Conservation (phyloP, 1,139 yeast species). For the Hemisphaericaspora xylanilytica region DNA sequence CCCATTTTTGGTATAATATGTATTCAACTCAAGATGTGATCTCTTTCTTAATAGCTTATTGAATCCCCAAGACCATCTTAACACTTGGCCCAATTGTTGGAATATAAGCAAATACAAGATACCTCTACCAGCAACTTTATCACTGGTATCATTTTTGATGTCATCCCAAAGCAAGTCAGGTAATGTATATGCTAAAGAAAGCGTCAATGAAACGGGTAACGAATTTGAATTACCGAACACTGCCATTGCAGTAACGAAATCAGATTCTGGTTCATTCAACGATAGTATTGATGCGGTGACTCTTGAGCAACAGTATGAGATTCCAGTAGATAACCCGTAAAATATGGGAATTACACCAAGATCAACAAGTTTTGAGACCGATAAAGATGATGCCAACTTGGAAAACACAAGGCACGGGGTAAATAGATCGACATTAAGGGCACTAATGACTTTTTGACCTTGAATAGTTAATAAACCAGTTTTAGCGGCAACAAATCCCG, state of each 20-base stretch:
- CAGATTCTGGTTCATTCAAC: constrained; percentile 63
- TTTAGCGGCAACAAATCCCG: constrained; percentile 70
- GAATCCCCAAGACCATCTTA: constrained; percentile 93
- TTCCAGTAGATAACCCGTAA: constrained; percentile 61
- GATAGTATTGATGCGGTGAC: constrained; percentile 45
- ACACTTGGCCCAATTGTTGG: constrained; percentile 81
- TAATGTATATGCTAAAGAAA: constrained; percentile 67
- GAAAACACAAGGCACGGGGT: constrained; percentile 83
- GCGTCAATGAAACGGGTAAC: constrained; percentile 73
- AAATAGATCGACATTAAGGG: constrained; percentile 72
- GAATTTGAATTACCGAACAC: constrained; percentile 84
- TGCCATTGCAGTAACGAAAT: constrained; percentile 86
- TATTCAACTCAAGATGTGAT: constrained; percentile 38
- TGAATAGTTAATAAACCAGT: constrained; percentile 55
- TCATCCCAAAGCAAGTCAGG: constrained; percentile 78
- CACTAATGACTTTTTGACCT: constrained; percentile 66
- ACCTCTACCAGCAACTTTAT: constrained; percentile 77
- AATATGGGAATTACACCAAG: constrained; percentile 73
- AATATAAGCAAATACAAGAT: constrained; percentile 72
- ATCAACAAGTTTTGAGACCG: constrained; percentile 64
- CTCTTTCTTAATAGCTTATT: constrained; percentile 64
- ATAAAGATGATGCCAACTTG: constrained; percentile 72
- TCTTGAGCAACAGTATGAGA: constrained; percentile 56
- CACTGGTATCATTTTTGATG: constrained; percentile 60
- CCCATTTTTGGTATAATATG: constrained; percentile 22